Evolutionary conservation across 2,329 filamentous ascomycete species (phyloP).

Genomic region (Lojkania enalia): DNA sequence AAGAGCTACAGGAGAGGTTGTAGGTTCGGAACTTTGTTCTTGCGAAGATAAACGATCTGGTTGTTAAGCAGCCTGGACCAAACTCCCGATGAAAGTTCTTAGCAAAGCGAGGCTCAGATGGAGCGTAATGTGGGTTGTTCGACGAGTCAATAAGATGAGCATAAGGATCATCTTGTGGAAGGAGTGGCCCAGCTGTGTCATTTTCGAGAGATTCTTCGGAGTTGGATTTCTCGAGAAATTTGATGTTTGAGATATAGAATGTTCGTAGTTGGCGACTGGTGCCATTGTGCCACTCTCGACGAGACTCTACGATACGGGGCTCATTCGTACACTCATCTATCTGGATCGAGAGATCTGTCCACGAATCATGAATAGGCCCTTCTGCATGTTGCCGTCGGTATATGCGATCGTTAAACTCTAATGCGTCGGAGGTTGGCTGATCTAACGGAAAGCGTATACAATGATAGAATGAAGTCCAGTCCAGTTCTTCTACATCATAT

Average conservation of each 20-base stretch:
- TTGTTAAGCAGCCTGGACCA: constrained; percentile 50
- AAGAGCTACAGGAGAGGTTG: constrained; percentile 56
- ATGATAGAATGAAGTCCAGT: constrained; percentile 71
- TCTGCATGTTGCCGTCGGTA: constrained; percentile 71
- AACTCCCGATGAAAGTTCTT: constrained; percentile 53
- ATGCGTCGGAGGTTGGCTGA: constrained; percentile 43
- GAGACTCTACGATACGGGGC: constrained; percentile 66
- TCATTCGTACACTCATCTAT: constrained; percentile 62
- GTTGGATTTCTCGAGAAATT: background rate
- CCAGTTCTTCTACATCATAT: constrained; percentile 64
- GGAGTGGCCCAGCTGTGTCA: constrained; percentile 9
- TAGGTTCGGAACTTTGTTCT: constrained; percentile 62
- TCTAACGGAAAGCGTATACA: constrained; percentile 65
- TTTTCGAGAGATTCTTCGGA: background rate
- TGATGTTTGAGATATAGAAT: constrained; percentile 60
- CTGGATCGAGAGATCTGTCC: constrained; percentile 67
- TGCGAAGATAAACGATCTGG: constrained; percentile 54
- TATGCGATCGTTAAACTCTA: constrained; percentile 55
- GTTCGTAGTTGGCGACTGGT: constrained; percentile 63
- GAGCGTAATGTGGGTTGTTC: constrained; percentile 46
- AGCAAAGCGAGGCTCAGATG: constrained; percentile 44
- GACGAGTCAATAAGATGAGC: constrained; percentile 28
- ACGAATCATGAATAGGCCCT: constrained; percentile 73
- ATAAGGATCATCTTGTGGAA: constrained; percentile 37
- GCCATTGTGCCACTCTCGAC: constrained; percentile 67